Evolutionary conservation across 1,284 basidiomycete genomes (phyloP).

Genomic region (Lentinula novae-zelandiae): DNA sequence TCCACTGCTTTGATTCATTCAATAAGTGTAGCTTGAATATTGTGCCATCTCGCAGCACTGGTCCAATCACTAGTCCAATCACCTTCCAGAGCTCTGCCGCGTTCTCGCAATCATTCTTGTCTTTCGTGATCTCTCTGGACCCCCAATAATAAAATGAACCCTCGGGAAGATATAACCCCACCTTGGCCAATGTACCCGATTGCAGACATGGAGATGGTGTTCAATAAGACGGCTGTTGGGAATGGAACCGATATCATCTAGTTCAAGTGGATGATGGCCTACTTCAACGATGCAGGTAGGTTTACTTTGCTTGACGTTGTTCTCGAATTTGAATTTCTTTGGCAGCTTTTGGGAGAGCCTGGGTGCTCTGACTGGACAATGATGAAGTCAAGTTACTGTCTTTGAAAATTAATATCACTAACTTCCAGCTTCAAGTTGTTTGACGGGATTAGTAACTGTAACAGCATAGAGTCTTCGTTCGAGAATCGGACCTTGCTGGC

Average conservation of each 20-base stretch:
- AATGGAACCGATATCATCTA: slow-evolving; percentile 5
- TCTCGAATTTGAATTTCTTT: neutral
- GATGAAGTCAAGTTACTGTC: too few species aligned
- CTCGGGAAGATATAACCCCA: slow-evolving; percentile 11
- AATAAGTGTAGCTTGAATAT: too few species aligned
- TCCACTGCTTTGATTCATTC: too few species aligned
- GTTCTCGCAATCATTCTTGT: slow-evolving; percentile 18
- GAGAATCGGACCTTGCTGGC: too few species aligned
- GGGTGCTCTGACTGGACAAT: slow-evolving; percentile 12
- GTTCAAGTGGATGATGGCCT: neutral
- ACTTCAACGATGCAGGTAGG: slow-evolving; percentile 14
- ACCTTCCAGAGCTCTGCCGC: slow-evolving; percentile 16
- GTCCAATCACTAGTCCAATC: neutral
- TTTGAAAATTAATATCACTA: too few species aligned
- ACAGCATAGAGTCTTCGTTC: too few species aligned
- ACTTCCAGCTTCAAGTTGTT: too few species aligned
- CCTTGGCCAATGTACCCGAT: slow-evolving; percentile 7
- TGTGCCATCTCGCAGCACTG: neutral
- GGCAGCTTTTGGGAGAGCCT: slow-evolving; percentile 16
- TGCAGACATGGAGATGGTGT: slow-evolving; percentile 14
- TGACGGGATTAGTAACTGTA: too few species aligned
- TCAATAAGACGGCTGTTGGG: slow-evolving; percentile 12
- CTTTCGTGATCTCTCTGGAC: slow-evolving; percentile 16
- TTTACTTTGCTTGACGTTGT: neutral
- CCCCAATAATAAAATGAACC: slow-evolving; percentile 16